Evolutionary conservation across 257 asterid genomes (phyloP), one percentile per base, ranked within the genome.

Genomic region (Catharanthus roseus): DNA sequence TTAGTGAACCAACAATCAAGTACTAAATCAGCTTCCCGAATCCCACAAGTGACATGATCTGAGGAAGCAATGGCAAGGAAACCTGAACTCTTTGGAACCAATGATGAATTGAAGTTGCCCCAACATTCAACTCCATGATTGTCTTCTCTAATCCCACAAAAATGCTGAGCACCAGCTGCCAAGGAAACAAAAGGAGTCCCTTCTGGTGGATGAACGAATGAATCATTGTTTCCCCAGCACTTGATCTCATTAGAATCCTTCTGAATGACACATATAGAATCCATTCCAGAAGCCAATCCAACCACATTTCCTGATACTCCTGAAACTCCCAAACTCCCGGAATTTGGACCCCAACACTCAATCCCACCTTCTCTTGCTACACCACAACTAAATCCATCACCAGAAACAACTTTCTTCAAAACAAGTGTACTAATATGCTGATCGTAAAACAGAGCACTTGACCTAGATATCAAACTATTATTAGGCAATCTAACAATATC

Each of bases 371-470:
- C 89, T 47, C 77, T 83, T 7, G 70, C 68, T 61, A 69, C 69
- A 29, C 99, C 97, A 71, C 99, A 93, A 60, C 80, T 91, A 53
- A 88, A 93, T 19, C 96, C 97, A 45, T 91, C 88, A 10, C 97
- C 99, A 26, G 99, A 88, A 79, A 91, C 97, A 9, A 93, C 75
- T 15, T 77, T 81, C 36, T 55, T 78, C 39, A 89, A 84, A 23
- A 78, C 87, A 5, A 78, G 80, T 6, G 68, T 54, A 34, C 77
- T 83, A 26, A 77, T 70, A 60, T 50, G 71, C 72, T 84, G 91
- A 68, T 86, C 78, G 39, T 81, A 81, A 39, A 84, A 88, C 54
- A 83, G 82, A 47, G 68, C 36, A 68, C 87, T 88, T 77, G 85
- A 87, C 57, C 47, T 79, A 5, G 96, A 82, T 65, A 51, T 77